Evolutionary conservation across 371 early-diverging fungal species (phyloP).

Genomic region (Capniomyces stellatus): DNA sequence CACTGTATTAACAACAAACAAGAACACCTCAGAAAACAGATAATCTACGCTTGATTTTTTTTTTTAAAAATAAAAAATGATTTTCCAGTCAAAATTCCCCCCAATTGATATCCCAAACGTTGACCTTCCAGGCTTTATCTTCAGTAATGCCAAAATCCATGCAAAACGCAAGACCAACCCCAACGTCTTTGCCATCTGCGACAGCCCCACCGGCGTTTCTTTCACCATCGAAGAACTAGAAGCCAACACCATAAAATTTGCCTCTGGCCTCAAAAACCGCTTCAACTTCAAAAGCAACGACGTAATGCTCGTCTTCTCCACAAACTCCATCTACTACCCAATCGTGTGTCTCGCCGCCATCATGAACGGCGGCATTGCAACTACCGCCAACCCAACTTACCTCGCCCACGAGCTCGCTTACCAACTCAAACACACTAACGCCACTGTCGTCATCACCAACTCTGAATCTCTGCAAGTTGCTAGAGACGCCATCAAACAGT

Average conservation of each 20-base stretch:
- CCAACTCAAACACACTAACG: constrained; percentile 13
- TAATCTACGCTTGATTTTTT: no score
- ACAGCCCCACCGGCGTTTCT: constrained; percentile 5
- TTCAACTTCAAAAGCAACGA: constrained; percentile 41
- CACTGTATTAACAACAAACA: no score
- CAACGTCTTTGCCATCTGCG: not conserved
- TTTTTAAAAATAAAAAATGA: constrained; percentile 3
- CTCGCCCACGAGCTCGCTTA: constrained; percentile 46
- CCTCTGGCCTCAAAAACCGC: constrained; percentile 42
- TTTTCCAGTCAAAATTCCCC: constrained; percentile 1
- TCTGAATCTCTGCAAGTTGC: constrained; percentile 1
- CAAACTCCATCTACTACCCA: constrained; percentile 48
- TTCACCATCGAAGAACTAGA: constrained; percentile 43
- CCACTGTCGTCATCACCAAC: constrained; percentile 13
- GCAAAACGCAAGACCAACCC: not conserved
- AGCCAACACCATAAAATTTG: constrained; percentile 32
- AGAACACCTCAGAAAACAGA: no score
- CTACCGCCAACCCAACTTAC: constrained; percentile 55
- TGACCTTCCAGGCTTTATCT: not conserved
- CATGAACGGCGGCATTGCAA: constrained; percentile 37
- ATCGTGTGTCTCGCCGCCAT: constrained; percentile 27
- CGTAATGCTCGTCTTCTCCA: constrained; percentile 44
- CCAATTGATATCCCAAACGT: not conserved
- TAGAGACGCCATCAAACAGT: constrained; percentile 12
- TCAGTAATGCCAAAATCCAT: not conserved